Evolutionary conservation across 1,139 yeast genomes (phyloP), one percentile per base, ranked within the genome.

Genomic region (Yamadazyma atmosphaerica): DNA sequence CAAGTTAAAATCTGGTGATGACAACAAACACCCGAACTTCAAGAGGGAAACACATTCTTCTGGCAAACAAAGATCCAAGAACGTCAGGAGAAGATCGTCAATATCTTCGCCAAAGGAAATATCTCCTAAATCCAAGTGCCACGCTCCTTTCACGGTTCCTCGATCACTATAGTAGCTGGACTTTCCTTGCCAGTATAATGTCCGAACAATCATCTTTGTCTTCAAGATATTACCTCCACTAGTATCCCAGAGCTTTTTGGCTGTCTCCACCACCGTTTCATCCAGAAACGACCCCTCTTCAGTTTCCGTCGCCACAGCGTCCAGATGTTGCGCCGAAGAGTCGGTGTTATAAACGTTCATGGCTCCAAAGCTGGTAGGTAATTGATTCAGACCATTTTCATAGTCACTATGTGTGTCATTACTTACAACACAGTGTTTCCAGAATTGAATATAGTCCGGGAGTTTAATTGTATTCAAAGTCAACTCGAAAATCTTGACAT

Each of bases 21-120:
- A 60, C 13, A 72, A 62, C 18, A 79, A 65, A 1, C 78, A 68
- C 1, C 79, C 79, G 47, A 59, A 66, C 34, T 68, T 63, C 36
- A 77, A 47, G 19, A 76, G 32, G 0, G 36, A 27, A 15, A 39
- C 41, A 4, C 59, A 55, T 12, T 54, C 56, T 0, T 44, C 38
- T 8, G 51, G 43, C 7, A 60, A 35, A n/a, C 24, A 18, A 11
- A 16, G 5, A 9, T 15, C 15, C 13, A 4, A 29, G 5, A 54
- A 45, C 2, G 42, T 29, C 3, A 41, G 34, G 15, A 59, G 35
- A 31, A 43, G 55, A 12, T 40, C 26, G 6, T 36, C 30, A 3
- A 55, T 30, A 8, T 54, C 42, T 11, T 46, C 24, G 27, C 44
- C 42, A 17, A 46, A 37, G 6, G 41, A 26, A 25, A 33, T 33